These are phyloP conservation scores for Xanthoparmelia taractica DNA, from an alignment of 495 filamentous ascomycete species.

Conservation along the genomic window DNA sequence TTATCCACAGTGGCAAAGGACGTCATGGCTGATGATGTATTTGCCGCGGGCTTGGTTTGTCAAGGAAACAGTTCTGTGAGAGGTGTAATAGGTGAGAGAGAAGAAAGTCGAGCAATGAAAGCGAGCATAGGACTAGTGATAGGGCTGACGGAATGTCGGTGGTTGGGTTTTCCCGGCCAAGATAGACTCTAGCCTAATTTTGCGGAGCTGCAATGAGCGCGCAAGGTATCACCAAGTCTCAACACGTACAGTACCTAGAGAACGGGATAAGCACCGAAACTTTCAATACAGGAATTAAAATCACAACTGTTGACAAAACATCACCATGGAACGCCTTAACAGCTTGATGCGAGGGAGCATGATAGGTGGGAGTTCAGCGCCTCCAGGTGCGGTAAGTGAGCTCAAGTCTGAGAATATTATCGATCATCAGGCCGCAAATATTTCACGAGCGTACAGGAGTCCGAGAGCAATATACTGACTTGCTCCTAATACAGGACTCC, in stretches of 20 bases:
- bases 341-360: constrained; percentile 72
- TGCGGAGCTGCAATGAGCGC: background rate
- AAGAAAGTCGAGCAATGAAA: background rate
- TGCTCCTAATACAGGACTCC: constrained; percentile 56
- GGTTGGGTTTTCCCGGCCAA: background rate
- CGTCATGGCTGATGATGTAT: constrained; percentile 20
- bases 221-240: background rate
- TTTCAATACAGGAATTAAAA: background rate
- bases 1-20: constrained; percentile 47
- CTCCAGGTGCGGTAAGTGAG: constrained; percentile 68
- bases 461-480: background rate
- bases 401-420: background rate
- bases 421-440: background rate
- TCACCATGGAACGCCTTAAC: constrained; percentile 74
- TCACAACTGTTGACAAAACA: background rate
- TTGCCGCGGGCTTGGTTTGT: background rate
- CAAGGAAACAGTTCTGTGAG: background rate
- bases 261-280: background rate
- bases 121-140: background rate
- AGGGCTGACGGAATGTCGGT: constrained; percentile 3
- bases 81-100: background rate
- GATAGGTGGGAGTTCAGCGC: constrained; percentile 63
- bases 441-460: background rate
- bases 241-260: background rate
- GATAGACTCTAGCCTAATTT: background rate